Evolutionary conservation across 306 rosid genomes (phyloP).

Genomic region (Cucumis melo): DNA sequence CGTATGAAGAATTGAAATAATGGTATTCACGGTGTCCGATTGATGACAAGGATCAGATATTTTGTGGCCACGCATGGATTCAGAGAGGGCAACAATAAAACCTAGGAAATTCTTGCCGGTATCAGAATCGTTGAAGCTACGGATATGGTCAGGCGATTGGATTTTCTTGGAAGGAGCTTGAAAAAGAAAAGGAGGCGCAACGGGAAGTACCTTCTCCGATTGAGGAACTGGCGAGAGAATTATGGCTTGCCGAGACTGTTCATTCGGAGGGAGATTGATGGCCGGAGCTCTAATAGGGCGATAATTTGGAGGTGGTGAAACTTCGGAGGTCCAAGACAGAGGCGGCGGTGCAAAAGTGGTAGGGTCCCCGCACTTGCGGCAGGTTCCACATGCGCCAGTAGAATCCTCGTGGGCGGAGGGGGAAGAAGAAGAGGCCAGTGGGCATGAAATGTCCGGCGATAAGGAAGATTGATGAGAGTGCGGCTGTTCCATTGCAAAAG

Average conservation of each 20-base stretch:
- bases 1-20: slow-evolving; percentile 47
- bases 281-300: slow-evolving; percentile 92
- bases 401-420: background rate
- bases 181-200: slow-evolving; percentile 37
- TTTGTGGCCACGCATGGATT: slow-evolving; percentile 48
- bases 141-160: slow-evolving; percentile 59
- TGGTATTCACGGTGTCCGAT: slow-evolving; percentile 21
- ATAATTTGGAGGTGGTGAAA: slow-evolving; percentile 66
- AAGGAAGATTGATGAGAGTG: slow-evolving; percentile 13
- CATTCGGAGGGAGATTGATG: slow-evolving; percentile 52
- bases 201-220: slow-evolving; percentile 42
- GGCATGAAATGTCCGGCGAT: slow-evolving; percentile 11
- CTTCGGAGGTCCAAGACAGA: slow-evolving; percentile 35
- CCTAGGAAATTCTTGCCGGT: slow-evolving; percentile 66
- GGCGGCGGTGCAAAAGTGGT: slow-evolving; percentile 42
- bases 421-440: slow-evolving; percentile 5
- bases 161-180: slow-evolving; percentile 51
- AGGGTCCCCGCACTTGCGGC: slow-evolving; percentile 75
- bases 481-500: slow-evolving; percentile 13
- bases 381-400: slow-evolving; percentile 18
- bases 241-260: slow-evolving; percentile 46
- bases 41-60: slow-evolving; percentile 54
- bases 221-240: slow-evolving; percentile 83
- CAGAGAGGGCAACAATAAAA: slow-evolving; percentile 76
- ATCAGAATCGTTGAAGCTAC: slow-evolving; percentile 12